Evolutionary conservation across 2,329 filamentous ascomycete genomes (phyloP), one percentile per base, ranked within the genome.

Genomic region (Diplocarpon mali): DNA sequence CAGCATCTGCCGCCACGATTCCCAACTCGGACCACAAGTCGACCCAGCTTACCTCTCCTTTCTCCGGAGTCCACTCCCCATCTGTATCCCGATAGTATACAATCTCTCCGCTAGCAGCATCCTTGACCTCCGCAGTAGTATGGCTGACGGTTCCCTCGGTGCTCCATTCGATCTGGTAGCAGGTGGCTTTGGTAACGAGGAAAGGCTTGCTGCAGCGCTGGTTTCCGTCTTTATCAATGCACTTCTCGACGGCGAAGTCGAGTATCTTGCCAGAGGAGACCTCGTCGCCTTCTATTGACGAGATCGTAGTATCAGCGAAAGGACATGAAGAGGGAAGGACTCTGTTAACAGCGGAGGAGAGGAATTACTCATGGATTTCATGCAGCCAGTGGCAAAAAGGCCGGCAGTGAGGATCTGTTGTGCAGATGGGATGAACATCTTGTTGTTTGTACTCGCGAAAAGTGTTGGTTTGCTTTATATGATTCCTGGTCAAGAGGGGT

Each of bases 1-100:
- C 30, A 42, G 35, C 38, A 51, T 14, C 31, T 40, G 34, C 8
- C 42, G 14, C n/a, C 43, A 15, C 45, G 11, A 24, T 12, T 12
- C n/a, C 31, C 20, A n/a, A 34, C 17, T 27, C 16, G 13, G 10
- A 10, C 29, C 20, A 8, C 28, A 14, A 38, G 5, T n/a, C 15
- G 14, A 39, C n/a, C 24, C 20, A 37, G 53, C 58, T 32, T 44
- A 62, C 58, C 54, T 69, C 67, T 9, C 58, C 58, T 61, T 69
- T 69, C 51, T 67, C 63, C 0, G 66, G 62, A 2, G 54, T 66
- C 67, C 68, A 70, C 30, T 68, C 58, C 15, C 67, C 67, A 54
- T 69, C 58, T 15, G 67, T 69, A 48, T 70, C 67, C 12, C 67
- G 58, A 48, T 69, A 69, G 51, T 60, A 69, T 5, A 69, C 67